Conservation (phyloP, 2,329 filamentous ascomycete species). For the Penicillium sp. region DNA sequence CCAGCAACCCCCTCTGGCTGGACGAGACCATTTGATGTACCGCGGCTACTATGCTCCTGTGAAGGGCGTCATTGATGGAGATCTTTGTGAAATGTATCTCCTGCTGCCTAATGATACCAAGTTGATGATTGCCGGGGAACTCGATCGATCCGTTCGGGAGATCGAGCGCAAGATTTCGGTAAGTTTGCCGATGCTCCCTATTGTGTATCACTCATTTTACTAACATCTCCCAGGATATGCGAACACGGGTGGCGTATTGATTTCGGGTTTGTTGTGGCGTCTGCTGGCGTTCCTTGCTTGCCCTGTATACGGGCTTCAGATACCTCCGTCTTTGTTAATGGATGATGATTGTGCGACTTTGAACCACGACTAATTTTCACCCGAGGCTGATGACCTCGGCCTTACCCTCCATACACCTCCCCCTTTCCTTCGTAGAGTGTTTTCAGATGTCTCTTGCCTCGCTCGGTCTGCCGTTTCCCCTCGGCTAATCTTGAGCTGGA, state of each 20-base stretch:
- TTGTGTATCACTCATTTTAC: background rate
- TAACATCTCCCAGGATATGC: constrained; percentile 50
- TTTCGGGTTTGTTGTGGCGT: constrained; percentile 27
- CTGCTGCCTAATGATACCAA: constrained; percentile 84
- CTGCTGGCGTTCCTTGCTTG: constrained; percentile 21
- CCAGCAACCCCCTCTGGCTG: constrained; percentile 83
- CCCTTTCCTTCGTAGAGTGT: background rate
- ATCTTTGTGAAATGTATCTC: constrained; percentile 89
- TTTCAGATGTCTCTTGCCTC: constrained; percentile 47
- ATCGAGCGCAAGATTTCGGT: constrained; percentile 93
- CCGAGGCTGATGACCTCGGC: background rate
- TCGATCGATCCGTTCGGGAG: constrained; percentile 86
- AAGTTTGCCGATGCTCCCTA: constrained; percentile 26
- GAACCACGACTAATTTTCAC: constrained; percentile 5
- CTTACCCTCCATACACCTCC: background rate
- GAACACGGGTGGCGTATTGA: constrained; percentile 57
- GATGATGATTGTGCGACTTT: constrained; percentile 15
- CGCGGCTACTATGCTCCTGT: constrained; percentile 93
- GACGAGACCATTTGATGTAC: constrained; percentile 93
- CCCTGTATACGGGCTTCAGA: constrained; percentile 24
- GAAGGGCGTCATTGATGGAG: constrained; percentile 95
- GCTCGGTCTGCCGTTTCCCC: constrained; percentile 45
- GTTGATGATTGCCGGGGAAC: constrained; percentile 87
- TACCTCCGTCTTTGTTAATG: constrained; percentile 24
- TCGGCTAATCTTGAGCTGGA: constrained; percentile 44